phyloP scores from a whole-genome alignment of 2,329 filamentous ascomycete species.

The Dothidotthia symphoricarpi region DNA sequence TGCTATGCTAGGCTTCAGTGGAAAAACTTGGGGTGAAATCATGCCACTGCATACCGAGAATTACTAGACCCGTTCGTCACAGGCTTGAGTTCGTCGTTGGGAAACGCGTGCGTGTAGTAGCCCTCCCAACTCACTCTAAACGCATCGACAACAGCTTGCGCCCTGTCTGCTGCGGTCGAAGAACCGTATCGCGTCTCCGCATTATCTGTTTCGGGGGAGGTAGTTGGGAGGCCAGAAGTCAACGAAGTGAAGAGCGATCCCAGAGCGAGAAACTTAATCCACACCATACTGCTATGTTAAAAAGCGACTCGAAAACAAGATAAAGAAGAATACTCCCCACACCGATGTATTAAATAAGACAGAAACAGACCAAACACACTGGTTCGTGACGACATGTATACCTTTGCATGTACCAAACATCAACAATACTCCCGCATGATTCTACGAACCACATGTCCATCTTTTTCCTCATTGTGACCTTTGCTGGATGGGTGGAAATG shows the following conservation, averaged over 20 bases:
- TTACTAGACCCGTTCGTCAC: conserved; percentile 64
- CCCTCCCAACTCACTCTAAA: conserved; percentile 40
- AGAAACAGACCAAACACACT: too few relatives aligned
- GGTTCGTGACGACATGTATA: too few relatives aligned
- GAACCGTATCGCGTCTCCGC: conserved; percentile 12
- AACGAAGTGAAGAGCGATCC: conserved; percentile 8
- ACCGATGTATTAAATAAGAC: too few relatives aligned
- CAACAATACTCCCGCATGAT: too few relatives aligned
- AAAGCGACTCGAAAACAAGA: too few relatives aligned
- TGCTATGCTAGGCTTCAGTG: too few relatives aligned
- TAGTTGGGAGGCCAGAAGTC: conserved; percentile 15
- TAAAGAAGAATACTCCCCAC: too few relatives aligned
- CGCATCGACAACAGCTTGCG: conserved; percentile 35
- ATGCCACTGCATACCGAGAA: conserved; percentile 68
- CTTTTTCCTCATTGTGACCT: too few relatives aligned
- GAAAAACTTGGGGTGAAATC: not conserved
- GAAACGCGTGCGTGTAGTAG: conserved; percentile 72
- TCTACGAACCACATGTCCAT: too few relatives aligned
- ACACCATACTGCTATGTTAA: too few relatives aligned
- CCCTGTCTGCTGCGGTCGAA: conserved; percentile 15
- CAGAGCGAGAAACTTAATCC: conserved; percentile 10
- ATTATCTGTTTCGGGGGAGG: conserved; percentile 3
- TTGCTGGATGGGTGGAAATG: too few relatives aligned
- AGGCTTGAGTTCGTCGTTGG: conserved; percentile 72
- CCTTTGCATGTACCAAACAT: too few relatives aligned